Conservation (phyloP, 2,329 filamentous ascomycete species). For the Penicillium capsulatum region DNA sequence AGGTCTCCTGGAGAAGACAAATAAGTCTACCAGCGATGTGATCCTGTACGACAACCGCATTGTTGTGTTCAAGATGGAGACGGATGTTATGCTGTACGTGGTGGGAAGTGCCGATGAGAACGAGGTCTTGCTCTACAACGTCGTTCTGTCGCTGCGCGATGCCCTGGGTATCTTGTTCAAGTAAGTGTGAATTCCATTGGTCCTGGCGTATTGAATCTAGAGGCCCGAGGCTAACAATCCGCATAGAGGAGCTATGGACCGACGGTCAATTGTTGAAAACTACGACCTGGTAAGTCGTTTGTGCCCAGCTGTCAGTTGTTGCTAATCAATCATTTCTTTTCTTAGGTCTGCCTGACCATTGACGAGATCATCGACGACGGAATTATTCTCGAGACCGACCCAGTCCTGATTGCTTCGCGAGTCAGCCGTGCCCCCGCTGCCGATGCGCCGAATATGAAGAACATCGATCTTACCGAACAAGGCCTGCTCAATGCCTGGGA, state of each 20-base stretch:
- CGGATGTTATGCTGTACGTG: conserved; percentile 93
- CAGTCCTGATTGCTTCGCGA: conserved; percentile 84
- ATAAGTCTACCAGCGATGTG: conserved; percentile 91
- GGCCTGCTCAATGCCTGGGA: conserved; percentile 91
- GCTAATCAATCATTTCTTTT: no score
- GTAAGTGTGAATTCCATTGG: conserved; percentile 48
- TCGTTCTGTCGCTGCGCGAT: conserved; percentile 85
- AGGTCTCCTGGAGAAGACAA: conserved; percentile 89
- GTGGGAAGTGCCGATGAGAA: conserved; percentile 91
- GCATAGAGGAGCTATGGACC: conserved; percentile 84
- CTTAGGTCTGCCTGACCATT: conserved; percentile 69
- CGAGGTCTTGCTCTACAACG: conserved; percentile 93
- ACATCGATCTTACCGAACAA: conserved; percentile 92
- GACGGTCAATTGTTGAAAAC: conserved; percentile 96
- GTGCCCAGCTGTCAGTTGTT: no score
- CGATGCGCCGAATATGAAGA: conserved; percentile 82
- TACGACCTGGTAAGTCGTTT: conserved; percentile 67
- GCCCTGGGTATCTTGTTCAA: conserved; percentile 87
- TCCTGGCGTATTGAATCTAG: not conserved
- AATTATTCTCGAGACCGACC: conserved; percentile 95
- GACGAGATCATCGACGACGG: conserved; percentile 95
- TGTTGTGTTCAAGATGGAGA: conserved; percentile 96
- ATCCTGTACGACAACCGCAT: conserved; percentile 96
- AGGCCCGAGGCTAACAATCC: conserved; percentile 14
- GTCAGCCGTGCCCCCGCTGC: conserved; percentile 89